These are phyloP conservation scores for Pestalotiopsis sp. DNA, from an alignment of 2,329 filamentous ascomycete genomes.

Conservation along the genomic window DNA sequence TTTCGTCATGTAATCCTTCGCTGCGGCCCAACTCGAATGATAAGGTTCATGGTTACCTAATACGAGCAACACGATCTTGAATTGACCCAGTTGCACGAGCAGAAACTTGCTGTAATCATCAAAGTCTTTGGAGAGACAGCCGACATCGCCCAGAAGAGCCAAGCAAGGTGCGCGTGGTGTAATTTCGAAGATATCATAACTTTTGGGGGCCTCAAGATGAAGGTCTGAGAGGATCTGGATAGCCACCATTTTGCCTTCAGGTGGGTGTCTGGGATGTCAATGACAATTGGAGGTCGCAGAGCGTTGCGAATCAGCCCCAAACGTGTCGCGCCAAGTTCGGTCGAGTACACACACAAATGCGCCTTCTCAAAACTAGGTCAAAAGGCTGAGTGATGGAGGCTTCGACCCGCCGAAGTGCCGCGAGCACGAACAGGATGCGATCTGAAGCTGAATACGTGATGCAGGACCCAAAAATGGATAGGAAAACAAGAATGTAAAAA, in stretches of 20 bases:
- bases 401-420: too few species aligned
- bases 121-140: constrained; percentile 42
- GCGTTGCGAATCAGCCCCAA: too few species aligned
- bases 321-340: too few species aligned
- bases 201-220: constrained; percentile 52
- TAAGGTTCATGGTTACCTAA: constrained; percentile 62
- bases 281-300: not conserved
- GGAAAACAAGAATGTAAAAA: too few species aligned
- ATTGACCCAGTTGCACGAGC: constrained; percentile 47
- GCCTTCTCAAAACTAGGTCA: too few species aligned
- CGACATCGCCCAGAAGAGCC: constrained; percentile 61
- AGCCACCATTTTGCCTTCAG: constrained; percentile 23
- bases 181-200: constrained; percentile 56
- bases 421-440: too few species aligned
- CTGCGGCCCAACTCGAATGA: constrained; percentile 38
- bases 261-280: not conserved
- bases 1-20: constrained; percentile 28
- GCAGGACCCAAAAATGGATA: too few species aligned
- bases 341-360: too few species aligned
- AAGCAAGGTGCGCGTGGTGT: constrained; percentile 49
- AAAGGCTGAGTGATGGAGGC: too few species aligned
- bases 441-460: too few species aligned
- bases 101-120: constrained; percentile 50
- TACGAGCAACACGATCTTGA: constrained; percentile 53
- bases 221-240: constrained; percentile 60